Evolutionary conservation across 2,329 filamentous ascomycete genomes (phyloP), one percentile per base, ranked within the genome.

Genomic region (Cytospora chrysosperma): DNA sequence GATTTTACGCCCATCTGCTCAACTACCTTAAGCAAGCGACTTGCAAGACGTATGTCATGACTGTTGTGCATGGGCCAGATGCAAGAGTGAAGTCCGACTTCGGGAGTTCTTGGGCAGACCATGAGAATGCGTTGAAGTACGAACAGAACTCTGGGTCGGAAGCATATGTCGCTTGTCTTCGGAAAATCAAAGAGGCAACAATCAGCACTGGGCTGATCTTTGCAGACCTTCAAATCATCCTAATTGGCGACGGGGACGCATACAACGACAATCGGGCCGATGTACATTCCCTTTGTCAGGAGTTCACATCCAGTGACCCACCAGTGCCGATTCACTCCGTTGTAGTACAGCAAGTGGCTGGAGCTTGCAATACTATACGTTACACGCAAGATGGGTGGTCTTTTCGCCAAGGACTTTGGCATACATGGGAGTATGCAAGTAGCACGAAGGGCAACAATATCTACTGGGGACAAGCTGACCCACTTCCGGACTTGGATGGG

Each of bases 11-110:
- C 4, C 57, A 59, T 10, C 26, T 59, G 3, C 34, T 59, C 10
- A 12, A 21, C 32, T 5, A 52, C 7, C 50, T 59, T 10, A 27
- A 43, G 32, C 3, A 12, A 6, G 21, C 57, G 2, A 49, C 24
- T 37, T 59, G 34, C 57, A 26, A 32, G 34, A 59, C 49, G 4
- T 59, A 59, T 50, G 26, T 59, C 30, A 53, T 59, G 57, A 59
- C 57, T 4, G 26, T 59, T 27, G 17, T 59, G 9, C 57, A 59
- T 28, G 57, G 57, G 7, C 50, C 57, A 1, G 49, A 28, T 8
- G 57, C n/a, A 15, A 52, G 24, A 3, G 50, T 59, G 12, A 53
- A 43, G 12, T 53, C 57, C 7, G 17, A 28, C 1, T 59, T 59
- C 6, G 19, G 32, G 13, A 50, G 53, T 30, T 19, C 32, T 4